Conservation (phyloP, 805 yeast species). For the Ogataea pilisensis region DNA sequence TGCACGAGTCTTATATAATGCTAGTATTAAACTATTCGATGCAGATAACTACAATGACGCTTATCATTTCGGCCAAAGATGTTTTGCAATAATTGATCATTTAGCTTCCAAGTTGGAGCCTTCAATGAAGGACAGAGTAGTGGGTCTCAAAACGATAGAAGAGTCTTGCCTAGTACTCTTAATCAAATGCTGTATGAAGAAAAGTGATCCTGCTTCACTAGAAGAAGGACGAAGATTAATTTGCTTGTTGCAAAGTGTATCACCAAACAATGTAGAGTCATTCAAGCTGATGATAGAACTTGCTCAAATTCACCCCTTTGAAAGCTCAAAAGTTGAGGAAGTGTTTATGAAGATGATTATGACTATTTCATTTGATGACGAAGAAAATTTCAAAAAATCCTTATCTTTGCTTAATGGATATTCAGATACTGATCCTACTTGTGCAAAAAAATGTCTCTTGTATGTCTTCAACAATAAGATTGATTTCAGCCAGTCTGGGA, state of each 20-base stretch:
- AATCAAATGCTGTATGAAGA: constrained; percentile 26
- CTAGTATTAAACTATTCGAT: constrained; percentile 13
- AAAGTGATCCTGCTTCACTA: constrained; percentile 10
- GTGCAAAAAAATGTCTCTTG: constrained; percentile 32
- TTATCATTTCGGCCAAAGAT: constrained; percentile 12
- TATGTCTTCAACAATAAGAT: constrained; percentile 33
- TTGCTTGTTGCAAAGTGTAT: constrained; percentile 23
- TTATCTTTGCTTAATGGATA: constrained; percentile 10
- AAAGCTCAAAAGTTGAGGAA: constrained; percentile 23
- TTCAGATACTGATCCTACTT: constrained; percentile 19
- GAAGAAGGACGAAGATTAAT: constrained; percentile 21
- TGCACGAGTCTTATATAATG: constrained; percentile 33
- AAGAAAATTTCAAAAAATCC: constrained; percentile 13
- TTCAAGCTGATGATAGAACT: constrained; percentile 28
- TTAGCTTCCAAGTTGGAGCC: background rate
- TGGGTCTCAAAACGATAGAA: constrained; percentile 19
- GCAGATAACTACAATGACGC: constrained; percentile 6
- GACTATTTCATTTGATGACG: constrained; percentile 20
- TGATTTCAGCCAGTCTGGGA: constrained; percentile 3
- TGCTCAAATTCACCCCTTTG: constrained; percentile 10
- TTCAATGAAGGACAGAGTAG: background rate
- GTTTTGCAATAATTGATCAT: constrained; percentile 17
- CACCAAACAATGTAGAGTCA: constrained; percentile 28
- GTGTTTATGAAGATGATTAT: constrained; percentile 35
- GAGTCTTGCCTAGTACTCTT: constrained; percentile 25